These are phyloP conservation scores for Tylopilus subfusipes DNA, from an alignment of 768 basidiomycete genomes.

Conservation along the genomic window DNA sequence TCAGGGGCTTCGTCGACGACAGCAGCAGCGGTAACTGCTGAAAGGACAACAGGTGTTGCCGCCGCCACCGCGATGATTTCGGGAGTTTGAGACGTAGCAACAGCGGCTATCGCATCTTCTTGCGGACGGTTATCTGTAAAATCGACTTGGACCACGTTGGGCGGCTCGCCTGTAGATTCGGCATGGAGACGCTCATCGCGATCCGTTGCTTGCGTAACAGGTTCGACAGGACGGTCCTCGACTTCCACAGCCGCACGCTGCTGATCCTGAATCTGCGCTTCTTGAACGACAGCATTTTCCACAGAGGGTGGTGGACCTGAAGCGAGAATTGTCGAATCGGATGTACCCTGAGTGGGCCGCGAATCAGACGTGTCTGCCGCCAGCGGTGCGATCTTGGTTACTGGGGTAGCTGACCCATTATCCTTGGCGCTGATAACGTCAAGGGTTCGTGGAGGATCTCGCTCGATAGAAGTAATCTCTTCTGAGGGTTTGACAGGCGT, in stretches of 20 bases:
- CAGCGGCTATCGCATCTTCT: background rate
- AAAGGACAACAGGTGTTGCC: background rate
- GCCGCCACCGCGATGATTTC: background rate
- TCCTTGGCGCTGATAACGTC: background rate
- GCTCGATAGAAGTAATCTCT: conserved; percentile 5
- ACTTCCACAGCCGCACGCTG: background rate
- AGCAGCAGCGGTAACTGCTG: background rate
- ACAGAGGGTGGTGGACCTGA: background rate
- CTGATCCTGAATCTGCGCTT: background rate
- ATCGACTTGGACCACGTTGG: conserved; percentile 2
- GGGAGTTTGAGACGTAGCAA: background rate
- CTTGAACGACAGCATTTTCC: background rate
- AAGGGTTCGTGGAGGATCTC: background rate
- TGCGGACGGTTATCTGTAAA: conserved; percentile 1
- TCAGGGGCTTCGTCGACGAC: background rate
- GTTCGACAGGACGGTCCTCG: background rate
- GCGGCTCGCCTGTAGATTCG: background rate
- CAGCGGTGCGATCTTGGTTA: background rate
- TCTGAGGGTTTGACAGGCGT: conserved; percentile 3
- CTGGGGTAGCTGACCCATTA: background rate
- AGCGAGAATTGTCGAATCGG: background rate
- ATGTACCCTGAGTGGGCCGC: background rate
- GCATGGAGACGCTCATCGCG: background rate
- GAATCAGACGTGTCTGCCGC: background rate
- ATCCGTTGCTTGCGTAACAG: background rate